Evolutionary conservation across 1,139 yeast species (phyloP).

Genomic region (Geotrichum histeridarum): DNA sequence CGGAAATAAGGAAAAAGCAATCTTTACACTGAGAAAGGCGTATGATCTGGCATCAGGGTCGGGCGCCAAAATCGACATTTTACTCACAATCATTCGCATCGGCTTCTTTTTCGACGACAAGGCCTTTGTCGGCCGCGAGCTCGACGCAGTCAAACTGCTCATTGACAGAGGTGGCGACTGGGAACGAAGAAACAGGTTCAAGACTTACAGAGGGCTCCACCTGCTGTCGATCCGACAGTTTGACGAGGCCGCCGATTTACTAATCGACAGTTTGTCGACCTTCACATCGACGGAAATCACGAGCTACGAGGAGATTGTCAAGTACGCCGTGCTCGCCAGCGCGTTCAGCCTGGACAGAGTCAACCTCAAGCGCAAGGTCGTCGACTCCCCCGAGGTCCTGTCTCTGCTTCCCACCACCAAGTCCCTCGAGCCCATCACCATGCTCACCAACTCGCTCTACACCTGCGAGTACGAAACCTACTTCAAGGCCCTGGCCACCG

Average conservation of each 20-base stretch:
- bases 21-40: constrained; percentile 65
- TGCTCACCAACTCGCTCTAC: constrained; percentile 80
- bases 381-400: constrained; percentile 91
- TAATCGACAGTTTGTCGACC: constrained; percentile 89
- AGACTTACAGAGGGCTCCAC: constrained; percentile 85
- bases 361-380: constrained; percentile 73
- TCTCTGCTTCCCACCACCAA: constrained; percentile 71
- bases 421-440: constrained; percentile 72
- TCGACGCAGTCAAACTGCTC: constrained; percentile 64
- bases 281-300: constrained; percentile 93
- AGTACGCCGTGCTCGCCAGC: constrained; percentile 83
- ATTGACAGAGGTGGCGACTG: constrained; percentile 98
- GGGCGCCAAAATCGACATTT: constrained; percentile 84
- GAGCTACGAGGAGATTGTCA: constrained; percentile 84
- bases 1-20: constrained; percentile 76
- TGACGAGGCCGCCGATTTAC: constrained; percentile 70
- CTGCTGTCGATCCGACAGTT: constrained; percentile 82
- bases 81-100: constrained; percentile 73
- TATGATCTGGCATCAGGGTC: constrained; percentile 76
- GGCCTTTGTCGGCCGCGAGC: constrained; percentile 59
- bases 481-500: constrained; percentile 71
- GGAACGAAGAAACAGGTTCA: constrained; percentile 94
- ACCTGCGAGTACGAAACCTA: constrained; percentile 82
- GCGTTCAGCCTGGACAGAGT: constrained; percentile 76
- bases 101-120: constrained; percentile 86